phyloP scores from a whole-genome alignment of 345 rosid genomes.

The Hypericum perforatum region DNA sequence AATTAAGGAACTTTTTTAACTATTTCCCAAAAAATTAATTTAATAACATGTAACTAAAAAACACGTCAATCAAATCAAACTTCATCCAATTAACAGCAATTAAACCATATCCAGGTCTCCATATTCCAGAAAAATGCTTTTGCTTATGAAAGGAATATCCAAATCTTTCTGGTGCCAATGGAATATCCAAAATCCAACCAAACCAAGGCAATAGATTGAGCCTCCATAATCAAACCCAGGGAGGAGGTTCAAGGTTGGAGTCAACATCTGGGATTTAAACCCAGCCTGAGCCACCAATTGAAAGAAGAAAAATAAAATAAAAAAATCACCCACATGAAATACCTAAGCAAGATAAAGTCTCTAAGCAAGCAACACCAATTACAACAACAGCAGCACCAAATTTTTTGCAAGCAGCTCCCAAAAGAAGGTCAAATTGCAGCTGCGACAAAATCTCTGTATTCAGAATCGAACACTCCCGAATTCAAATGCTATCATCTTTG shows the following conservation, averaged over 20 bases:
- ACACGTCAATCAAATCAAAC: too few relatives aligned
- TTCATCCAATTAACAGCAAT: background rate
- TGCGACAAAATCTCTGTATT: background rate
- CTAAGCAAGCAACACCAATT: background rate
- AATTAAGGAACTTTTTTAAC: too few relatives aligned
- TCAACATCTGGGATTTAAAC: too few relatives aligned
- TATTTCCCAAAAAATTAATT: too few relatives aligned
- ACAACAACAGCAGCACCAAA: background rate
- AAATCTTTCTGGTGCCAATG: background rate
- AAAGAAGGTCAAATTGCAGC: too few relatives aligned
- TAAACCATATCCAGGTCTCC: background rate
- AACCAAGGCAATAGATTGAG: background rate
- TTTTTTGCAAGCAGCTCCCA: too few relatives aligned
- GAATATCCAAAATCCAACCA: background rate
- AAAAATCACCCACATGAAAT: slow-evolving; percentile 6
- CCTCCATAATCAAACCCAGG: too few relatives aligned
- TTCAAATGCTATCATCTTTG: too few relatives aligned
- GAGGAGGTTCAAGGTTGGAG: too few relatives aligned
- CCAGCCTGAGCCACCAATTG: too few relatives aligned
- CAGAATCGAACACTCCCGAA: too few relatives aligned
- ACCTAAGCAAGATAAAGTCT: slow-evolving; percentile 1
- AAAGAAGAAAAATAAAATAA: background rate
- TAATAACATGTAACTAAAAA: too few relatives aligned
- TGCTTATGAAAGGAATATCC: slow-evolving; percentile 16
- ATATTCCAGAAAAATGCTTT: background rate